phyloP scores from a whole-genome alignment of 768 basidiomycete genomes.

The Podaxis sp. region DNA sequence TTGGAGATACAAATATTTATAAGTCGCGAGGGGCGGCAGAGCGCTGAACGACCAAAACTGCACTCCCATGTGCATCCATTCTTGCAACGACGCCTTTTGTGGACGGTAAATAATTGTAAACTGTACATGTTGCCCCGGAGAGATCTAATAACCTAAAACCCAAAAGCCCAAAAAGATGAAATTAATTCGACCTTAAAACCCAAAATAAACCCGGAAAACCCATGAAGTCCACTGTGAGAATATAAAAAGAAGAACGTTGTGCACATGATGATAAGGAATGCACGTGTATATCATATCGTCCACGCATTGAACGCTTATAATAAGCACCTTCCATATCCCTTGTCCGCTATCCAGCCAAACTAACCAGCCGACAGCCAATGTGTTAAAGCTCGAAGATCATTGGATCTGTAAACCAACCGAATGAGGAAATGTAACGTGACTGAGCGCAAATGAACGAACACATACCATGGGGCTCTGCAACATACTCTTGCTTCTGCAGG shows the following conservation, averaged over 20 bases:
- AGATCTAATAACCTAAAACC: not conserved
- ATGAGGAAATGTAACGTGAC: not conserved
- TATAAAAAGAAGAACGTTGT: not conserved
- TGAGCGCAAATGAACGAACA: not conserved
- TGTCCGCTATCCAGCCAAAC: not conserved
- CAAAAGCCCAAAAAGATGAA: not conserved
- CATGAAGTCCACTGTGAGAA: not conserved
- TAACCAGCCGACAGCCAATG: not conserved
- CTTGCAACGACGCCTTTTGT: too few species aligned
- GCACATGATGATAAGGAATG: not conserved
- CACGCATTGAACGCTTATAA: not conserved
- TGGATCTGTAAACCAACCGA: not conserved
- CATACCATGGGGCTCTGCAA: not conserved
- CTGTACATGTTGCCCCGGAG: not conserved
- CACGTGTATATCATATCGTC: not conserved
- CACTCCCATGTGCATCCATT: too few species aligned
- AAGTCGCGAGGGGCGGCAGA: too few species aligned
- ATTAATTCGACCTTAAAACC: not conserved
- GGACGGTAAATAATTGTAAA: too few species aligned
- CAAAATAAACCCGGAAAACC: not conserved
- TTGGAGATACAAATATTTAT: too few species aligned
- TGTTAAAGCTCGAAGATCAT: conserved; percentile 3
- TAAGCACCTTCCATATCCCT: not conserved
- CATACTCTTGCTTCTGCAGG: conserved; percentile 4
- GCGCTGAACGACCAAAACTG: too few species aligned